Evolutionary conservation across 2,329 filamentous ascomycete genomes (phyloP).

Genomic region (Colletotrichum lindemuthianum): DNA sequence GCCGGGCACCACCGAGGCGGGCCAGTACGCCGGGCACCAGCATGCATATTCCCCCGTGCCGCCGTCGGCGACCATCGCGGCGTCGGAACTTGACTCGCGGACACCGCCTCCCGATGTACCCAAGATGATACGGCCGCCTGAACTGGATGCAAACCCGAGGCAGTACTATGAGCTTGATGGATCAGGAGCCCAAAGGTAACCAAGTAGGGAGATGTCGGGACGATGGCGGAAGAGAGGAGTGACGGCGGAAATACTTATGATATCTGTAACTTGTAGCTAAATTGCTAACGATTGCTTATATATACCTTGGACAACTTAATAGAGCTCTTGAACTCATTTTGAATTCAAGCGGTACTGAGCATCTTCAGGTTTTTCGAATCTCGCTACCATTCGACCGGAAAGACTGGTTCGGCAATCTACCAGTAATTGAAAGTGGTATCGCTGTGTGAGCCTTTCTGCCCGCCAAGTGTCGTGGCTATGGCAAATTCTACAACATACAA

Average conservation of each 20-base stretch:
- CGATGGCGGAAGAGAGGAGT: no score
- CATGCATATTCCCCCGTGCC: constrained; percentile 20
- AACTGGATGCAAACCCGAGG: constrained; percentile 19
- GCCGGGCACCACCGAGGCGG: constrained; percentile 30
- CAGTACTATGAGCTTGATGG: constrained; percentile 32
- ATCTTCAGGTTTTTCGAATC: no score
- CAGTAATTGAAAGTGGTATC: no score
- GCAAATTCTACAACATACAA: no score
- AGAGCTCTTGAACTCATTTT: no score
- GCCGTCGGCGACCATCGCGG: constrained; percentile 17
- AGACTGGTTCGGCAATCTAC: no score
- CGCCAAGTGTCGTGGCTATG: no score
- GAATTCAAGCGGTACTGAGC: no score
- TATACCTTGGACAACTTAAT: no score
- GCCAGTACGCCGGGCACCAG: constrained; percentile 4
- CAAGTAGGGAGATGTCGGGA: no score
- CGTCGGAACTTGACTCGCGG: constrained; percentile 23
- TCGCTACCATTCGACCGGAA: no score
- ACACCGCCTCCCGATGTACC: constrained; percentile 3
- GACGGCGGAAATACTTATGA: constrained; percentile 1
- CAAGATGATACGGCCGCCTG: constrained; percentile 26
- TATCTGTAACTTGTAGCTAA: neutral
- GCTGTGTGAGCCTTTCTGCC: no score
- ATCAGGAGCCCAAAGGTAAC: constrained; percentile 18
- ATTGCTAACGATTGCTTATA: neutral